Evolutionary conservation across 768 basidiomycete genomes (phyloP), one percentile per base, ranked within the genome.

Genomic region (Chalciporus sphaerocephalus): DNA sequence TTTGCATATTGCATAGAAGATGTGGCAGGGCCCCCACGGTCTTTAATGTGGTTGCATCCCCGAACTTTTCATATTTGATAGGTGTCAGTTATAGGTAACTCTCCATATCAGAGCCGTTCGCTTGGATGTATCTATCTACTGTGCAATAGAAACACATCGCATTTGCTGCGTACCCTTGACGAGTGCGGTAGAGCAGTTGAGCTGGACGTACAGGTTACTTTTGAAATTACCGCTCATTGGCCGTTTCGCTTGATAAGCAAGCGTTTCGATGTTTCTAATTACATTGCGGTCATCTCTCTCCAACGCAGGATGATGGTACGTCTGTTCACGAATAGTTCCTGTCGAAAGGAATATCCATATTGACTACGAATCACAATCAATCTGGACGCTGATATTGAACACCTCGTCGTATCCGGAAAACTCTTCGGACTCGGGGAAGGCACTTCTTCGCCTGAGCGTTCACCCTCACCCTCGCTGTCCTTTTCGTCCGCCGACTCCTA

Each of bases 381-480:
- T 32, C 25, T 69, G 67, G 54, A 69, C 41, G 70, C 68, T 2
- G 74, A 83, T 57, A 75, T 89, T 41, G 87, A 89, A 59, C 77
- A 81, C 41, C 73, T 86, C 23, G 80, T 87, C 36, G 80, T 88
- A 33, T 90, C 89, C 12, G 89, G 89, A 32, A 79, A 80, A 53
- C 74, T 91, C 30, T 90, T 90, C 66, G 76, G 75, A 33, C 72
- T 74, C 4, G 50, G 62, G 13, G 65, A 69, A 1, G 73, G 79
- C 8, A 77, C 84, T 2, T 74, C 75, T 3, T 87, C 87, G 3
- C 86, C 88, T 3, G 64, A 68, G 11, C 77, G 85, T 50, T 71
- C 83, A n/a, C 74, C 75, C 12, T 82, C 85, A 10, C 76, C 80
- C 15, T 68, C 53, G 5, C 51, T 48, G 37, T 67, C 64, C 0